Conservation (phyloP, 2,329 filamentous ascomycete genomes). For the Hymenoscyphus fructigenus region DNA sequence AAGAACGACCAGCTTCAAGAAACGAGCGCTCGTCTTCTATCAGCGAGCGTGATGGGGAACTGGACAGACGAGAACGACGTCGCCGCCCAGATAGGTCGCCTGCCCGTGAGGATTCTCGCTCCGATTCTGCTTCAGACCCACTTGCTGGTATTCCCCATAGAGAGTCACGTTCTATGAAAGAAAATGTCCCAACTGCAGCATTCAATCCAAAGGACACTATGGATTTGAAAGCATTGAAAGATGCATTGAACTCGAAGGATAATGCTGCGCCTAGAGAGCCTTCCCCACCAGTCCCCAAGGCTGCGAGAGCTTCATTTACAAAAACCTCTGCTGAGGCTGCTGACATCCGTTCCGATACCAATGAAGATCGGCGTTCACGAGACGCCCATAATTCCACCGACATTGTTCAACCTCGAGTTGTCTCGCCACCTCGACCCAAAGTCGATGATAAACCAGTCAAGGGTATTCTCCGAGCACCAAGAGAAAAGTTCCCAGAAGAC, state of each 20-base stretch:
- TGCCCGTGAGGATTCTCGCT: constrained; percentile 11
- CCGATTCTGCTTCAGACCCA: constrained; percentile 30
- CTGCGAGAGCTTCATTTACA: constrained; percentile 25
- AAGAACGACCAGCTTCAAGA: constrained; percentile 46
- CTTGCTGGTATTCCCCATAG: constrained; percentile 18
- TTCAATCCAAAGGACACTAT: constrained; percentile 38
- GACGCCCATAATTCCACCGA: constrained; percentile 26
- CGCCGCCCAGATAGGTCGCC: constrained; percentile 21
- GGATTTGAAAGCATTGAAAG: constrained; percentile 36
- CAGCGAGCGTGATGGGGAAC: constrained; percentile 19
- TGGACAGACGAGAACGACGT: constrained; percentile 19
- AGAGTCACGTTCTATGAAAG: constrained; percentile 20
- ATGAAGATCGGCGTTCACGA: constrained; percentile 25
- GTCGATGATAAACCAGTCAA: constrained; percentile 69
- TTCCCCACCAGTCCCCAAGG: constrained; percentile 18
- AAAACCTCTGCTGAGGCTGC: constrained; percentile 28
- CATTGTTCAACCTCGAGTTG: constrained; percentile 51
- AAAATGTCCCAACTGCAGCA: constrained; percentile 24
- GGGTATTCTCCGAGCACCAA: constrained; percentile 83
- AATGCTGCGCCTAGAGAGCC: constrained; percentile 23
- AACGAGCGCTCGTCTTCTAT: constrained; percentile 22
- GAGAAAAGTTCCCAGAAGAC: constrained; percentile 82
- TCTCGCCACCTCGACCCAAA: constrained; percentile 67
- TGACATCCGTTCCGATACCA: constrained; percentile 29
- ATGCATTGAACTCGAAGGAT: constrained; percentile 32